Evolutionary conservation across 1,284 basidiomycete species (phyloP).

Genomic region (Boletus nobilissimus): DNA sequence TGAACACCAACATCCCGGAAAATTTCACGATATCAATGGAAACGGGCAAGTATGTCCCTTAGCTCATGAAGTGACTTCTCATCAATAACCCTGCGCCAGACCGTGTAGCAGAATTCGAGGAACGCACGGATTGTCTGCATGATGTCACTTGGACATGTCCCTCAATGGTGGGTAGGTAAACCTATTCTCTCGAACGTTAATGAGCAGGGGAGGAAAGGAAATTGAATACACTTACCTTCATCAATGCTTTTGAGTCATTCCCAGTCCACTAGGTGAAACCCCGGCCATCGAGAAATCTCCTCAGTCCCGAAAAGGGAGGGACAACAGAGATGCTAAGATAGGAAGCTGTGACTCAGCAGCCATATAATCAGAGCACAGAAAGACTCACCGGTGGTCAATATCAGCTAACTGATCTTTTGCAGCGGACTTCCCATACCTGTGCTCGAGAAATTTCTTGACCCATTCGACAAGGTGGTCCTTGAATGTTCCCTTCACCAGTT

Average conservation of each 20-base stretch:
- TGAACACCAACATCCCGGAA: not conserved
- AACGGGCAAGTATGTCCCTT: not conserved
- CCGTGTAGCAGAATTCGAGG: slow-evolving; percentile 27
- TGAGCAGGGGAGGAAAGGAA: not conserved
- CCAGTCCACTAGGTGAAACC: slow-evolving; percentile 33
- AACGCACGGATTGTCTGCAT: slow-evolving; percentile 14
- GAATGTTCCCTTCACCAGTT: not conserved
- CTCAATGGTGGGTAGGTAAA: not conserved
- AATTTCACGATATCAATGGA: not conserved
- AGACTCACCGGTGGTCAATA: slow-evolving; percentile 24
- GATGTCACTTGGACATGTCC: slow-evolving; percentile 14
- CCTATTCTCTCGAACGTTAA: no score
- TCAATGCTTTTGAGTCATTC: slow-evolving; percentile 31
- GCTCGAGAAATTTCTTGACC: no score
- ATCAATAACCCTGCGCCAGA: not conserved
- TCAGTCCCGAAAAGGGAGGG: slow-evolving; percentile 20
- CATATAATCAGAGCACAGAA: no score
- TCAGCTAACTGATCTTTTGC: slow-evolving; percentile 19
- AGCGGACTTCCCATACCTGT: not conserved
- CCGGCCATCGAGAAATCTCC: slow-evolving; percentile 24
- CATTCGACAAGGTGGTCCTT: not conserved
- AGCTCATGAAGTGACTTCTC: not conserved
- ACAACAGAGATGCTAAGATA: no score
- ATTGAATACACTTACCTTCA: slow-evolving; percentile 14
- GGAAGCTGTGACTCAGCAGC: no score